phyloP scores from a whole-genome alignment of 2,329 filamentous ascomycete species.

The Cladosporium austrohemisphaericum region DNA sequence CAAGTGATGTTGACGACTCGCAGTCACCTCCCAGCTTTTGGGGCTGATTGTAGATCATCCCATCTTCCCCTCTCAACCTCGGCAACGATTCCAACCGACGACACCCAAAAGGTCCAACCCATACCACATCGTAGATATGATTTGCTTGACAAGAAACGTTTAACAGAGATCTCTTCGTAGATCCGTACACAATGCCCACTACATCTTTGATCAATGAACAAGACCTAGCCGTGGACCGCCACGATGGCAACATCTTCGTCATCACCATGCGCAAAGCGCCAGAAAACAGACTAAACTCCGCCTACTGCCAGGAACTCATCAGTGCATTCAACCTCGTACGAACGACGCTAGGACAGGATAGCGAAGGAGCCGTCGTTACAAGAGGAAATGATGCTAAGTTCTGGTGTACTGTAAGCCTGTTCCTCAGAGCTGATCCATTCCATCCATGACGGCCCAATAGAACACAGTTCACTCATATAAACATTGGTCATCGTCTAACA shows the following conservation, averaged over 20 bases:
- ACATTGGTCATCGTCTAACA: too few relatives aligned
- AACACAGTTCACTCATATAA: too few relatives aligned
- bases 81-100: background rate
- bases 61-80: constrained; percentile 14
- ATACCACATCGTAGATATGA: too few relatives aligned
- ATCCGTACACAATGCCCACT: constrained; percentile 2
- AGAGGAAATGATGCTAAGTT: constrained; percentile 50
- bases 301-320: constrained; percentile 53
- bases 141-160: background rate
- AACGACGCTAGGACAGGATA: constrained; percentile 43
- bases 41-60: constrained; percentile 7
- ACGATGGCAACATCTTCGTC: constrained; percentile 47
- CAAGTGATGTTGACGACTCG: too few relatives aligned
- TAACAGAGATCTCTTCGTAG: too few relatives aligned
- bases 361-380: constrained; percentile 52
- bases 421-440: background rate
- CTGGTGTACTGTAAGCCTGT: constrained; percentile 43
- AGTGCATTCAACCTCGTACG: constrained; percentile 48
- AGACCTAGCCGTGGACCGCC: constrained; percentile 44
- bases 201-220: constrained; percentile 35
- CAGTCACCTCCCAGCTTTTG: too few relatives aligned
- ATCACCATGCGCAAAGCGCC: constrained; percentile 54
- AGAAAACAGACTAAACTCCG: constrained; percentile 51
- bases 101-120: background rate
- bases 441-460: too few relatives aligned